Evolutionary conservation across 495 filamentous ascomycete species (phyloP).

Genomic region (Choiromyces venosus): DNA sequence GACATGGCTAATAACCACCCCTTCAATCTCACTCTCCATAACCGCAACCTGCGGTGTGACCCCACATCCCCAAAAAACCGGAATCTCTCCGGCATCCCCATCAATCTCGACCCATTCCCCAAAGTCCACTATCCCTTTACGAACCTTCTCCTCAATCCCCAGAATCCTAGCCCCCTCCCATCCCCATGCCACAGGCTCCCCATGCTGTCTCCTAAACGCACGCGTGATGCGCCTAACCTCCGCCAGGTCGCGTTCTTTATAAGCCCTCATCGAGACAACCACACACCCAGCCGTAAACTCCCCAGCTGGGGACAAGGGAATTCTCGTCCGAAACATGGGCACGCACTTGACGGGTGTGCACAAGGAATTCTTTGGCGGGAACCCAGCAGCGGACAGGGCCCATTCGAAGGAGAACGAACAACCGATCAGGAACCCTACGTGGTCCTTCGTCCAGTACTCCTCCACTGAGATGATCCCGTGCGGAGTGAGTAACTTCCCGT

Average conservation of each 20-base stretch:
- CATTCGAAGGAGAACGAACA: slow-evolving; percentile 56
- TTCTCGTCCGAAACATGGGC: slow-evolving; percentile 53
- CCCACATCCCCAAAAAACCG: slow-evolving; percentile 58
- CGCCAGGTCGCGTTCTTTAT: slow-evolving; percentile 47
- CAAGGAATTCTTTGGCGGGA: slow-evolving; percentile 47
- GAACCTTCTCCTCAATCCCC: slow-evolving; percentile 47
- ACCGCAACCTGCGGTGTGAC: slow-evolving; percentile 57
- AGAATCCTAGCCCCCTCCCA: slow-evolving; percentile 50
- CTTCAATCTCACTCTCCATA: slow-evolving; percentile 46
- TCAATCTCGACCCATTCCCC: slow-evolving; percentile 36
- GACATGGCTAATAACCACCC: slow-evolving; percentile 52
- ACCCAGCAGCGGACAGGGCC: slow-evolving; percentile 47
- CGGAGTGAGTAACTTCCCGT: slow-evolving; percentile 37
- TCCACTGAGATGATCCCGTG: slow-evolving; percentile 42
- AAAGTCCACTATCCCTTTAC: slow-evolving; percentile 23
- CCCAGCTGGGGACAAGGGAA: slow-evolving; percentile 50
- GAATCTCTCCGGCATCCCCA: slow-evolving; percentile 45
- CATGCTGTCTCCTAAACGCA: slow-evolving; percentile 49
- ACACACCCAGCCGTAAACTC: slow-evolving; percentile 50
- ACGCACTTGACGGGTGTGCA: slow-evolving; percentile 43
- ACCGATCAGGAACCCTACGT: slow-evolving; percentile 56
- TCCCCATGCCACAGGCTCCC: slow-evolving; percentile 58
- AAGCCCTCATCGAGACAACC: slow-evolving; percentile 56
- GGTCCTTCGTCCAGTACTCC: slow-evolving; percentile 48
- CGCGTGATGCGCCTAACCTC: slow-evolving; percentile 50